Percentiles rank a stretch among this genome's conserved stretches.
phyloP scores from a whole-genome alignment of 2,329 filamentous ascomycete genomes.

The Aspergillus felis region DNA sequence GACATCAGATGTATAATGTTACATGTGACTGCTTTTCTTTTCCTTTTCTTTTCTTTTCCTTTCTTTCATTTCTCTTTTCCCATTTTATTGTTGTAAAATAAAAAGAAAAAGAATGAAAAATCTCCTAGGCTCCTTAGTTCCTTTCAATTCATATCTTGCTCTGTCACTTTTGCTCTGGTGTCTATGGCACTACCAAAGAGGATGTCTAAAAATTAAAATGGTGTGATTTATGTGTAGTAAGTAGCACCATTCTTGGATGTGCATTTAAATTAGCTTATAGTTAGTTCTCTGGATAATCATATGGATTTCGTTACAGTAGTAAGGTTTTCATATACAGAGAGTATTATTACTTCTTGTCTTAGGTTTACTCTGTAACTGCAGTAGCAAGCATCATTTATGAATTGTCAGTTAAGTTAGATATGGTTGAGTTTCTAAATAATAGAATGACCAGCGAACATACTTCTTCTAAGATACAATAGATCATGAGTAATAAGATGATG shows the following conservation, averaged over 20 bases:
- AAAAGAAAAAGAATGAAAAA: no score
- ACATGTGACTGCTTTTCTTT: not conserved
- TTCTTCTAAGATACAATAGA: not conserved
- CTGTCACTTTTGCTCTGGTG: not conserved
- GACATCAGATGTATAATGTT: constrained; percentile 7
- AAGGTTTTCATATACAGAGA: not conserved
- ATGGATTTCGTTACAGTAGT: not conserved
- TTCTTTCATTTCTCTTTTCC: no score
- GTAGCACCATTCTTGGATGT: not conserved
- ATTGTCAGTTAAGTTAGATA: no score
- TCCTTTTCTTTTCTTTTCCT: no score
- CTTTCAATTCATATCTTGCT: not conserved
- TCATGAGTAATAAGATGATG: not conserved
- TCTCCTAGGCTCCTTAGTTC: not conserved
- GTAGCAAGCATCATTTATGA: not conserved
- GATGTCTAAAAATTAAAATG: not conserved
- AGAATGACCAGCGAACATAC: not conserved
- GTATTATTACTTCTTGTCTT: not conserved
- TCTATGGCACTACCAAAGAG: not conserved
- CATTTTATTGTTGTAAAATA: no score
- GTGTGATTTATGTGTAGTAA: not conserved
- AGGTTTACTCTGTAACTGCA: not conserved
- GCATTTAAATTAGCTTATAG: not conserved
- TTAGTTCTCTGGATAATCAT: not conserved
- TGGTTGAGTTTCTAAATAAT: not conserved